Base-by-base conservation (phyloP, 2,329 filamentous ascomycete species). In the Gliomastix tumulicola region DNA sequence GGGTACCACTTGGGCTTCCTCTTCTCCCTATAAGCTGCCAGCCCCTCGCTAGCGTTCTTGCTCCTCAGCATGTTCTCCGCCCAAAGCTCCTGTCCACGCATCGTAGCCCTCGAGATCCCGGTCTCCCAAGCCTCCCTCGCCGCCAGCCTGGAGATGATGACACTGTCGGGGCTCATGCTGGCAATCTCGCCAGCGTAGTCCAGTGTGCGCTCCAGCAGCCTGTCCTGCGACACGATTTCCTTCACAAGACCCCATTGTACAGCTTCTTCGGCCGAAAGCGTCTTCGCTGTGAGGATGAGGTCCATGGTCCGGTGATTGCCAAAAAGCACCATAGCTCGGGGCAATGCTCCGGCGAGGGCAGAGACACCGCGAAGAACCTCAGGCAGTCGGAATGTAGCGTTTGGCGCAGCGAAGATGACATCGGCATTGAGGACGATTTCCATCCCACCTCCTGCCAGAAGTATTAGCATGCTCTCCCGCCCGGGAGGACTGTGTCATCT, bases 351-450 rank as follows among this genome's bases (percentile, higher is more conserved):
- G 0, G 73, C 74, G 1, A 75, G 60, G 6, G 76, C 71, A 3
- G 69, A 69, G 4, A 79, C 72, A 3, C 76, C 76, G 19, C 74
- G 64, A 22, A 71, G 66, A 7, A 74, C 71, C 50, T 80, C 76
- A 0, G 76, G 75, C 0, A 80, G 57, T 4, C 67, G 61, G 43
- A 81, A 78, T 5, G 60, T 64, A 1, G 74, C 74, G 20, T 57
- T 62, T 0, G 62, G 54, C 0, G 69, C 64, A 5, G 74, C 72
- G 21, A 80, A 57, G n/a, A 77, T 67, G 30, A 81, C 61, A 52
- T 82, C 77, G 43, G 63, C 65, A 48, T 78, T 60, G 15, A 60
- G 41, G 4, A 54, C 44, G 7, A 57, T 51, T 35, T 57, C 54
- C 40, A 55, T 53, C 0, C 54, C 54, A 20, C 54, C 53, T n/a